A percentile compares a stretch with the other conserved stretches of the same genome.
Conservation (phyloP, 495 filamentous ascomycete genomes). For the Parmelia sp. region DNA sequence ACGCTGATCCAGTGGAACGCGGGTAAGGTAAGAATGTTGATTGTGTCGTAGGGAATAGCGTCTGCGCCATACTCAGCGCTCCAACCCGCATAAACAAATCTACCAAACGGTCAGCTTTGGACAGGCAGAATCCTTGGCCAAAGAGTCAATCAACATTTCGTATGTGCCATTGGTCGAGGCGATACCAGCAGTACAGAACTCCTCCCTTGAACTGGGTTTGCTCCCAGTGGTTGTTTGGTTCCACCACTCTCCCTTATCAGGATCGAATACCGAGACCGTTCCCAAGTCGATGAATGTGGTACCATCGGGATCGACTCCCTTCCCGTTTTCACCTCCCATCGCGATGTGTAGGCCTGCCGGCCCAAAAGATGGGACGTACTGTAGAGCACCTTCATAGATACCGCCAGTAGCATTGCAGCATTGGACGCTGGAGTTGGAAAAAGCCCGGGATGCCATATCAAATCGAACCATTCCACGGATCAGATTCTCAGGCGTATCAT, state of each 20-base stretch:
- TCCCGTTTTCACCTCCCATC: conserved; percentile 17
- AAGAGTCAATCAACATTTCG: conserved; percentile 17
- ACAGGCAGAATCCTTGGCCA: not conserved
- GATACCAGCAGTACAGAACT: conserved; percentile 21
- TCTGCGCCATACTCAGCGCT: conserved; percentile 10
- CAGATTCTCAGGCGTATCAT: not conserved
- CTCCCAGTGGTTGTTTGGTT: conserved; percentile 25
- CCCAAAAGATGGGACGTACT: conserved; percentile 27
- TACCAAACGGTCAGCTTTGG: not conserved
- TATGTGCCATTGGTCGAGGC: conserved; percentile 20
- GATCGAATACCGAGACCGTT: conserved; percentile 21
- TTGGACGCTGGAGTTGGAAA: conserved; percentile 19
- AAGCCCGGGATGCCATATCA: conserved; percentile 11
- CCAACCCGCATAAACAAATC: conserved; percentile 24
- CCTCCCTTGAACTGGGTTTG: conserved; percentile 13
- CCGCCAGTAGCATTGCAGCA: conserved; percentile 9
- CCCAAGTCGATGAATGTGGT: conserved; percentile 9
- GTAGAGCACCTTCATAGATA: conserved; percentile 12
- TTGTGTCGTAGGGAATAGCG: conserved; percentile 18
- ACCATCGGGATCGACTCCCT: not conserved
- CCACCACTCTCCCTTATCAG: conserved; percentile 20
- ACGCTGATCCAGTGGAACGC: conserved; percentile 42
- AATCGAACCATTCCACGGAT: conserved; percentile 21
- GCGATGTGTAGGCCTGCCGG: conserved; percentile 19
- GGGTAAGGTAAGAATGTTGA: conserved; percentile 38